Evolutionary conservation across 2,329 filamentous ascomycete species (phyloP).

Genomic region (Colletotrichum camelliae): DNA sequence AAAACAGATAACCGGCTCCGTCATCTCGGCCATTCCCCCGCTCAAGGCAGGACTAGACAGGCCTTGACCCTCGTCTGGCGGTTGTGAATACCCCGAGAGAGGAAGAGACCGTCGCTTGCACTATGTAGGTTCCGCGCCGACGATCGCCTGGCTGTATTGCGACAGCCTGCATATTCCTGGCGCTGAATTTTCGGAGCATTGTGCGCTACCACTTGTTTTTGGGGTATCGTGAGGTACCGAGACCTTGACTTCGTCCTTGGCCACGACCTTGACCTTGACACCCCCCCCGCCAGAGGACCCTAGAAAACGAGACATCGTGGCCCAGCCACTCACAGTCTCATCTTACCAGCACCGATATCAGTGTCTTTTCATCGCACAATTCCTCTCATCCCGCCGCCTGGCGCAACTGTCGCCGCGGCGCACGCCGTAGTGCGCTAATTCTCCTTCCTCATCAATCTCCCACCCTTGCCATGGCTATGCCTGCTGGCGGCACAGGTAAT

Average conservation of each 20-base stretch:
- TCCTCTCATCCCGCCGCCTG: not conserved
- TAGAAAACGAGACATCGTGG: not conserved
- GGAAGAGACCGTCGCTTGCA: slow-evolving; percentile 1
- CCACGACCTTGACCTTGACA: not conserved
- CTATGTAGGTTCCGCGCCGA: slow-evolving; percentile 9
- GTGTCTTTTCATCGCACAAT: slow-evolving; percentile 1
- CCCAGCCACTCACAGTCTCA: slow-evolving; percentile 12
- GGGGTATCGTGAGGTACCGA: not conserved
- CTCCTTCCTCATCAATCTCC: not conserved
- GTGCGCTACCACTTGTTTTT: not conserved
- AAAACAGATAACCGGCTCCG: not conserved
- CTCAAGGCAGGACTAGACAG: not conserved
- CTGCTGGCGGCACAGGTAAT: slow-evolving; percentile 4
- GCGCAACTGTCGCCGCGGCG: not conserved
- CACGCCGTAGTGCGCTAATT: not conserved
- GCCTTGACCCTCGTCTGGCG: slow-evolving; percentile 1
- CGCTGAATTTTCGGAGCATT: not conserved
- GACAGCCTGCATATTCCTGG: slow-evolving; percentile 20
- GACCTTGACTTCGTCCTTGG: not conserved
- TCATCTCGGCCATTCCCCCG: not conserved
- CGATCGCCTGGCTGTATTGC: slow-evolving; percentile 16
- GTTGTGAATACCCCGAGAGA: slow-evolving; percentile 9
- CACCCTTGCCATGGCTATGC: slow-evolving; percentile 13
- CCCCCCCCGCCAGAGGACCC: not conserved
- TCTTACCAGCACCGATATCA: not conserved